phyloP scores from a whole-genome alignment of 108 stramenopile species.

The Stephanodiscus triporus region DNA sequence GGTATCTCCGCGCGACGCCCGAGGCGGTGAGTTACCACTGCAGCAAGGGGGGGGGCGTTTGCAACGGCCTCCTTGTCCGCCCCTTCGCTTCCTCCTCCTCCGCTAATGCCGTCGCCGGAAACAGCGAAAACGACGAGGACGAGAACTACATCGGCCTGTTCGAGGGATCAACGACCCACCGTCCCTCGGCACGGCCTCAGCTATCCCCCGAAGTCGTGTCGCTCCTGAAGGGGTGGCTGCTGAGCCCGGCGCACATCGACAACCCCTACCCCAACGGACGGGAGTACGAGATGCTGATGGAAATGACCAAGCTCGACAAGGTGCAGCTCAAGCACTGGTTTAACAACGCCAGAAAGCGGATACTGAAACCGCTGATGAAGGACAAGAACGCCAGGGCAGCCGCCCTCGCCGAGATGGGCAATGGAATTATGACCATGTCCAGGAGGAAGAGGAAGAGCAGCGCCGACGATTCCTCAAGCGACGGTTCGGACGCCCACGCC shows the following conservation, averaged over 20 bases:
- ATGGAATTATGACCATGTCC: not conserved
- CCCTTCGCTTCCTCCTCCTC: conserved; percentile 1
- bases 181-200: conserved; percentile 37
- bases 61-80: conserved; percentile 39
- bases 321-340: conserved; percentile 49
- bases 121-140: not conserved
- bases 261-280: conserved; percentile 40
- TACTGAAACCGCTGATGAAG: conserved; percentile 40
- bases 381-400: not conserved
- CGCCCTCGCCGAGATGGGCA: not conserved
- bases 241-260: conserved; percentile 35
- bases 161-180: conserved; percentile 22
- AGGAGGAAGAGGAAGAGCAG: conserved; percentile 16
- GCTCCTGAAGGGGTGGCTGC: conserved; percentile 34
- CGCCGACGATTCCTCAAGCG: not conserved
- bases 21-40: conserved; percentile 50
- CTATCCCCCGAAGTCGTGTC: conserved; percentile 28
- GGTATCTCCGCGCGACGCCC: conserved; percentile 46
- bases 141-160: conserved; percentile 27
- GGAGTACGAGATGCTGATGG: conserved; percentile 22
- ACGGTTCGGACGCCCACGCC: not conserved
- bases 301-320: conserved; percentile 36
- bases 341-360: conserved; percentile 48
- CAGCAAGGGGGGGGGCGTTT: conserved; percentile 40
- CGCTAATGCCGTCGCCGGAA: not conserved